Conservation (phyloP, 306 rosid species). For the Dalbergia oliveri region DNA sequence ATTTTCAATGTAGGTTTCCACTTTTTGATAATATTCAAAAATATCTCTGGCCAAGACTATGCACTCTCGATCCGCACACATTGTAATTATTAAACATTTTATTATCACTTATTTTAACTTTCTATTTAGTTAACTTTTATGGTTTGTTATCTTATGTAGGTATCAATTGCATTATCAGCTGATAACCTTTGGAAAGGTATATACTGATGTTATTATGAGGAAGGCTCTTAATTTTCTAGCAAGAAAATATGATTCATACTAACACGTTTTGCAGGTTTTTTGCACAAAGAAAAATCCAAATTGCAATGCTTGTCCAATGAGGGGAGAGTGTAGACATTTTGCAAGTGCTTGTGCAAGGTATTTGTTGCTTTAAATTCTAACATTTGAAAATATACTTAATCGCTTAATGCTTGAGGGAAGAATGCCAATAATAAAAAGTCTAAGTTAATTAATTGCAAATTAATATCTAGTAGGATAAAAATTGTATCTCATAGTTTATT, state of each 20-base stretch:
- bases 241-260: conserved; percentile 5
- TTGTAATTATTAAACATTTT: conserved; percentile 52
- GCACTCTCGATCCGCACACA: conserved; percentile 49
- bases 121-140: not conserved
- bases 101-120: not conserved
- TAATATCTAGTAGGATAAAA: not conserved
- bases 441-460: no score
- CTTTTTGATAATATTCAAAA: conserved; percentile 62
- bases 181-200: conserved; percentile 90
- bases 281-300: conserved; percentile 73
- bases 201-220: not conserved
- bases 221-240: not conserved
- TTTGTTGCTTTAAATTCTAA: not conserved
- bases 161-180: conserved; percentile 81
- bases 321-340: conserved; percentile 59
- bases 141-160: conserved; percentile 44
- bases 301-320: conserved; percentile 82
- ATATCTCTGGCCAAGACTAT: conserved; percentile 80
- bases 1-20: conserved; percentile 60
- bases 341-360: conserved; percentile 72
- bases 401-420: not conserved
- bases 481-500: not conserved
- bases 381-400: not conserved
- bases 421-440: not conserved
- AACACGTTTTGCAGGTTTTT: conserved; percentile 57